Base-by-base conservation (phyloP, 306 rosid species). In the Trifolium repens region DNA sequence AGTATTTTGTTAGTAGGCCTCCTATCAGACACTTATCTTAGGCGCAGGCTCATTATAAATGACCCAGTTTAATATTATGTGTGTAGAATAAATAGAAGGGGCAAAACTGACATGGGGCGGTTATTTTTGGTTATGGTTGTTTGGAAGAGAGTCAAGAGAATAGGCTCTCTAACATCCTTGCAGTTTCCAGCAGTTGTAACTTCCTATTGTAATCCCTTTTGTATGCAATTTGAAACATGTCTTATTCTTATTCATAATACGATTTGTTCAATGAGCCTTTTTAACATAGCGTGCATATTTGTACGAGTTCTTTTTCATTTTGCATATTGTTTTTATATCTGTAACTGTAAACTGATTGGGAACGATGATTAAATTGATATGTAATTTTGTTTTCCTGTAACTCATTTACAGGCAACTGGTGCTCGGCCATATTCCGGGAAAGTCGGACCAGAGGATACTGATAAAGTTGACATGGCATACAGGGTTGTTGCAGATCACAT, bases 391-490 rank as follows among this genome's bases (percentile, higher is more conserved):
- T 53, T 37, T 55, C 58, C 35, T 30, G 17, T 43, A 55, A 77
- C 53, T 39, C 69, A 5, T 82, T 70, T 85, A 66, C 74, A 94
- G 99, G 93, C 89, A 78, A 94, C 99, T 50, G 99, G 96, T 54
- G 93, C 97, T 74, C 84, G 67, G 55, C 85, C 99, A 26, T 94
- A 92, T 78, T 80, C 93, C 75, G 96, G 99, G 62, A 94, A 90
- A 86, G 89, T 94, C 61, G 97, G 97, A 71, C 35, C 82, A 42
- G 97, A 92, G 66, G 99, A 94, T 77, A 78, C 66, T n/a, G 96
- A 94, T 82, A 89, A 89, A 68, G 84, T 92, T 69, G 99, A 94
- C 89, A 90, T 92, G 96, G 99, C 96, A 53, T 94, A 94, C 81
- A 88, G 99, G 83, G 97, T 94, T 69, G 82, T 85, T 69, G 86